These are phyloP conservation scores for Lactarius sp. DNA, from an alignment of 768 basidiomycete species.

Conservation along the genomic window DNA sequence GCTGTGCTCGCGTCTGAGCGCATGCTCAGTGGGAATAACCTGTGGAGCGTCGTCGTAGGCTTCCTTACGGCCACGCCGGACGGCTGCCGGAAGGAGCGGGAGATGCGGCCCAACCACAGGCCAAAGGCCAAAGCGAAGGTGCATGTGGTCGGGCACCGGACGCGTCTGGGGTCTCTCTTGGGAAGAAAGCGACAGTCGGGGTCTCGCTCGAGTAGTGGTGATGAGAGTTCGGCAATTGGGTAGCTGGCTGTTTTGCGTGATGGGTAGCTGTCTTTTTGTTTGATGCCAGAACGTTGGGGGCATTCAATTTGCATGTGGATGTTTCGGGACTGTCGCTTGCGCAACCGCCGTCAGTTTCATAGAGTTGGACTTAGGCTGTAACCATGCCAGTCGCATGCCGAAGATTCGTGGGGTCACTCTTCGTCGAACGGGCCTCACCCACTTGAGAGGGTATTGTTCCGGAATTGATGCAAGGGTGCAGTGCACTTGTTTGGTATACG, in stretches of 20 bases:
- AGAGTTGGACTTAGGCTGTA: too few species aligned
- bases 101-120: neutral
- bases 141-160: neutral
- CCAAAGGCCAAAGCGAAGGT: neutral
- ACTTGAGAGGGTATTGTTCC: too few species aligned
- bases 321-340: neutral
- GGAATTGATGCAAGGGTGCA: too few species aligned
- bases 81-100: constrained; percentile 26
- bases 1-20: constrained; percentile 54
- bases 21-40: constrained; percentile 58
- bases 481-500: too few species aligned
- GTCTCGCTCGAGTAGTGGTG: neutral
- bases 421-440: too few species aligned
- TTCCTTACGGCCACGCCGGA: constrained; percentile 55
- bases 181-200: neutral
- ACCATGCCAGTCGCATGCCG: too few species aligned
- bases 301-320: neutral
- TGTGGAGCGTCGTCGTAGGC: constrained; percentile 65
- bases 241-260: neutral
- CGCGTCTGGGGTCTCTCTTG: neutral
- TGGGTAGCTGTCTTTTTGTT: neutral
- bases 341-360: too few species aligned
- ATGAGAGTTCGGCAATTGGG: neutral
- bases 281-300: neutral
- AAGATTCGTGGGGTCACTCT: too few species aligned